Evolutionary conservation across 2,329 filamentous ascomycete genomes (phyloP).

Genomic region (Scedosporium minutisporum): DNA sequence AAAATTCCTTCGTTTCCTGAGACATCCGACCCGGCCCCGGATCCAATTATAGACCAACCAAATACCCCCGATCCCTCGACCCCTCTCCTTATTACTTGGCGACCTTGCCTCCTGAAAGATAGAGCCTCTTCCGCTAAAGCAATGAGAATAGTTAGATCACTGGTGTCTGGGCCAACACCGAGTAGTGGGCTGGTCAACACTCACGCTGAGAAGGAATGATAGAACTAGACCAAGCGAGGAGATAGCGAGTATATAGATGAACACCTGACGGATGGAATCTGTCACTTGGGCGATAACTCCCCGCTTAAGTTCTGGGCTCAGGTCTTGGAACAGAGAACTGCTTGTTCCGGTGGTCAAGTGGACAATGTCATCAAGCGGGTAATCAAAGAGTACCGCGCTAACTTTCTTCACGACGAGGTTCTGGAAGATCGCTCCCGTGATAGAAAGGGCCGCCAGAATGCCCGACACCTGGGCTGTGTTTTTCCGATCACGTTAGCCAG

Average conservation of each 20-base stretch:
- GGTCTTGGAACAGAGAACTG: conserved; percentile 5
- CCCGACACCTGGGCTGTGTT: conserved; percentile 4
- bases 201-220: conserved; percentile 7
- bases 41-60: too few species aligned
- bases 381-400: neutral
- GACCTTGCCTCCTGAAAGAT: neutral
- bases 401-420: conserved; percentile 4
- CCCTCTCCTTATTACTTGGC: neutral
- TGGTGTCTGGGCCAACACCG: neutral
- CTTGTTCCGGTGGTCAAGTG: conserved; percentile 3
- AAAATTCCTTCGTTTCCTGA: too few species aligned
- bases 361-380: neutral
- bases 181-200: neutral
- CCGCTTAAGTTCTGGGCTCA: neutral
- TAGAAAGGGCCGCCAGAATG: neutral
- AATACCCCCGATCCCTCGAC: too few species aligned
- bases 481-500: neutral
- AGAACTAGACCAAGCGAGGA: conserved; percentile 4
- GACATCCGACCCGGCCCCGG: too few species aligned
- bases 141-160: neutral
- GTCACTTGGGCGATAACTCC: conserved; percentile 5
- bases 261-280: conserved; percentile 5
- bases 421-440: conserved; percentile 7
- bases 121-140: neutral
- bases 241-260: conserved; percentile 1